A percentile compares a stretch with the other conserved stretches of the same genome.
Conservation (phyloP, 352 stramenopile species). For the Phytophthora nicotianae region DNA sequence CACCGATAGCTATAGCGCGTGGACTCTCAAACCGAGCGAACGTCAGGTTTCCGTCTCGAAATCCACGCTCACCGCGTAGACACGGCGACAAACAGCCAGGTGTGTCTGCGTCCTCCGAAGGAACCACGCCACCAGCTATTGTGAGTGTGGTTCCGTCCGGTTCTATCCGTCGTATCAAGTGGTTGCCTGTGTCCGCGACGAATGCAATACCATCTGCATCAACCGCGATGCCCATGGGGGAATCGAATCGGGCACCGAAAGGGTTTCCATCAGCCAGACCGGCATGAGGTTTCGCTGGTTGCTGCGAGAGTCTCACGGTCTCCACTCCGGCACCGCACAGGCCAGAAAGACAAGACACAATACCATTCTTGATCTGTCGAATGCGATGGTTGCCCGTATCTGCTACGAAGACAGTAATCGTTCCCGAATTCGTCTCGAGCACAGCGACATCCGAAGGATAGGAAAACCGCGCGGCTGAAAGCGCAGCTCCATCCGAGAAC, state of each 20-base stretch:
- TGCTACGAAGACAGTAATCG: slow-evolving; percentile 65
- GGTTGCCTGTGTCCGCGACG: slow-evolving; percentile 96
- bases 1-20: slow-evolving; percentile 87
- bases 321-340: slow-evolving; percentile 84
- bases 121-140: slow-evolving; percentile 61
- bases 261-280: slow-evolving; percentile 90
- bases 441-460: slow-evolving; percentile 75
- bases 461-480: slow-evolving; percentile 56
- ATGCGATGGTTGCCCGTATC: slow-evolving; percentile 89
- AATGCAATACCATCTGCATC: slow-evolving; percentile 86
- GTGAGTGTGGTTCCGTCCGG: slow-evolving; percentile 69
- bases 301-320: slow-evolving; percentile 41
- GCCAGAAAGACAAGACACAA: slow-evolving; percentile 89
- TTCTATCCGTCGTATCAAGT: slow-evolving; percentile 90
- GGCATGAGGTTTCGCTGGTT: slow-evolving; percentile 65
- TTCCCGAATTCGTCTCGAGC: slow-evolving; percentile 41
- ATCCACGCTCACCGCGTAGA: slow-evolving; percentile 87
- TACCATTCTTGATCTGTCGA: slow-evolving; percentile 60
- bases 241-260: slow-evolving; percentile 89
- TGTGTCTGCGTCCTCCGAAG: slow-evolving; percentile 66
- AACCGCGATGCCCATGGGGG: slow-evolving; percentile 89
- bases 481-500: slow-evolving; percentile 48
- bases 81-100: slow-evolving; percentile 91
- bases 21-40: slow-evolving; percentile 93
- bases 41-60: slow-evolving; percentile 87